A percentile compares a stretch with the other conserved stretches of the same genome.
Conservation (phyloP, 305 asterid genomes). For the Andrographis paniculata region DNA sequence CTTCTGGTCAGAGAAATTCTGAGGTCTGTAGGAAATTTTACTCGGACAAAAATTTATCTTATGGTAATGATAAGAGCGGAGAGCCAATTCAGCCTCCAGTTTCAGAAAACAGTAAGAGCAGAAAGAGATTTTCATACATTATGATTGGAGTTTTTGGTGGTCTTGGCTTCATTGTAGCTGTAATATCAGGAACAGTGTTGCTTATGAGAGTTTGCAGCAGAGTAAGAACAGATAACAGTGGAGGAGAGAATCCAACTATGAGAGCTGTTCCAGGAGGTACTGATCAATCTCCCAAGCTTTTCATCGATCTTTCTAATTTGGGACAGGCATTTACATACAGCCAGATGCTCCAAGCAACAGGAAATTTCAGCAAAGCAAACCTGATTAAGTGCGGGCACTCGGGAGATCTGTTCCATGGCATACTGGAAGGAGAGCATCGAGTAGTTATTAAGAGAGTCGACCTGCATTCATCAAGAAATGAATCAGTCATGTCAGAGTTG, state of each 20-base stretch:
- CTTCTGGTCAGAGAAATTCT: constrained; percentile 27
- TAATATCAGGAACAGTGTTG: constrained; percentile 21
- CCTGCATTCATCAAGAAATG: constrained; percentile 23
- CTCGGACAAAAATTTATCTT: constrained; percentile 19
- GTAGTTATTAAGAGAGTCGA: constrained; percentile 59
- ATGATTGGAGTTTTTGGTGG: constrained; percentile 63
- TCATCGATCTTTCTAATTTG: constrained; percentile 22
- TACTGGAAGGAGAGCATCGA: constrained; percentile 29
- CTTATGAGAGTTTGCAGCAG: constrained; percentile 24
- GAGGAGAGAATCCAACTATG: constrained; percentile 16
- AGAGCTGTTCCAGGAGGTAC: constrained; percentile 19
- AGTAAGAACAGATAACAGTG: constrained; percentile 12
- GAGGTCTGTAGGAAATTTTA: constrained; percentile 42
- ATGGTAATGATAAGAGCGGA: constrained; percentile 4
- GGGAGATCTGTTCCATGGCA: constrained; percentile 53
- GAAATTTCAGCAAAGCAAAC: constrained; percentile 36
- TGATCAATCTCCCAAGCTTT: constrained; percentile 19
- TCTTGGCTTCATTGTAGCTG: constrained; percentile 33
- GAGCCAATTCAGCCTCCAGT: constrained; percentile 12
- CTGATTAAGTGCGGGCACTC: constrained; percentile 62
- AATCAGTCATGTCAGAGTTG: constrained; percentile 37
- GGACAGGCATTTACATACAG: constrained; percentile 45
- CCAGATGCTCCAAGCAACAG: constrained; percentile 42
- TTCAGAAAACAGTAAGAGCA: neutral
- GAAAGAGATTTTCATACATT: constrained; percentile 24